Evolutionary conservation across 2,329 filamentous ascomycete species (phyloP).

Genomic region (Xylaria sp.): DNA sequence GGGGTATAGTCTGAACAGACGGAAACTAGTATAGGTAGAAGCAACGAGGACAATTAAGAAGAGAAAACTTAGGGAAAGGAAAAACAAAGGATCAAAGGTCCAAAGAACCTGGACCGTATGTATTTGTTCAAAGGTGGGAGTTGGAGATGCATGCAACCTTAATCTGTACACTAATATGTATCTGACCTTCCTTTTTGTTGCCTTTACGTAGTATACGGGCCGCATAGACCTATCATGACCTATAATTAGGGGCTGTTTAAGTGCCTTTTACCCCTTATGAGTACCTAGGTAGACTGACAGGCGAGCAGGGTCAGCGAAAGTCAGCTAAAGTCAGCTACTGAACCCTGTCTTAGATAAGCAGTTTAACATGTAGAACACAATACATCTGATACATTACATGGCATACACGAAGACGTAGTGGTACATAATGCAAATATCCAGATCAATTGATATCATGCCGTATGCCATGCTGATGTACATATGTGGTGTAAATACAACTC

Average conservation of each 20-base stretch:
- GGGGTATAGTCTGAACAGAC: not conserved
- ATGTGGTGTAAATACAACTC: too few relatives aligned
- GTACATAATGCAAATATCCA: not conserved
- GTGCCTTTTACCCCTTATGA: not conserved
- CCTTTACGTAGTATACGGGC: not conserved
- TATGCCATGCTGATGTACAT: not conserved
- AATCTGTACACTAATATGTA: not conserved
- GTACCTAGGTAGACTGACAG: not conserved
- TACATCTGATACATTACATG: not conserved
- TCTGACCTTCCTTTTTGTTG: slow-evolving; percentile 7
- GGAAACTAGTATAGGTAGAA: not conserved
- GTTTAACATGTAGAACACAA: not conserved
- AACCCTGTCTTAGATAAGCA: not conserved
- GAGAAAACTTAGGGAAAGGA: not conserved
- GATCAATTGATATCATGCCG: not conserved
- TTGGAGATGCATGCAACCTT: slow-evolving; percentile 2
- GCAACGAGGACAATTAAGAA: not conserved
- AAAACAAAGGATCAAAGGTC: not conserved
- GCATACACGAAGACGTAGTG: not conserved
- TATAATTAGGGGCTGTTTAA: slow-evolving; percentile 7
- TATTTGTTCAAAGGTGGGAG: not conserved
- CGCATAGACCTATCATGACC: not conserved
- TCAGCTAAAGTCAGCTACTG: not conserved
- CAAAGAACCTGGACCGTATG: not conserved
- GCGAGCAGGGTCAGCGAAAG: not conserved